Evolutionary conservation across 768 basidiomycete species (phyloP).

Genomic region (Lactarius sp.): DNA sequence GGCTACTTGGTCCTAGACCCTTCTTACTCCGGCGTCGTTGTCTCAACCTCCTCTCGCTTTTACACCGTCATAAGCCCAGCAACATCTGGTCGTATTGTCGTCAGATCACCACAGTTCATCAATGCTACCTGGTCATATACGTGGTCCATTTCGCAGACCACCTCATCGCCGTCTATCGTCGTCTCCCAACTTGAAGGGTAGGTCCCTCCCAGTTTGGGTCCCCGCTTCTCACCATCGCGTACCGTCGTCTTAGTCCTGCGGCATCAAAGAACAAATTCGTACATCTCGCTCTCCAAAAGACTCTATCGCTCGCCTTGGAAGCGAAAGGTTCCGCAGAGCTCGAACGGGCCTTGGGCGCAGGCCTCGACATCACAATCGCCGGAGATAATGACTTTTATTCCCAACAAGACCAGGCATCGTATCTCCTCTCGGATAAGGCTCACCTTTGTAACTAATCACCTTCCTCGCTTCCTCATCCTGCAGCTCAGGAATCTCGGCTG

Average conservation of each 20-base stretch:
- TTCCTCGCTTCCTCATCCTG: constrained; percentile 1
- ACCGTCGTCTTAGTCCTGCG: constrained; percentile 16
- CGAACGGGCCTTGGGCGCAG: constrained; percentile 42
- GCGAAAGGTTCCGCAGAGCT: constrained; percentile 43
- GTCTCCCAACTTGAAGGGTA: constrained; percentile 31
- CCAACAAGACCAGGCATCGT: constrained; percentile 72
- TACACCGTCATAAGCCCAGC: constrained; percentile 66
- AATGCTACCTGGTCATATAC: constrained; percentile 72
- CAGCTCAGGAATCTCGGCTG: constrained; percentile 63
- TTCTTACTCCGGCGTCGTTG: constrained; percentile 76
- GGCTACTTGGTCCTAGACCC: constrained; percentile 96
- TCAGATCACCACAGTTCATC: constrained; percentile 90
- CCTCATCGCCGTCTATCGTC: constrained; percentile 21
- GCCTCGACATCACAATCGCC: constrained; percentile 74
- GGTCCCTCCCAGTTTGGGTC: background rate
- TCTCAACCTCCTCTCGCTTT: constrained; percentile 92
- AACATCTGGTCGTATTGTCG: constrained; percentile 47
- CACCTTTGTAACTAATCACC: background rate
- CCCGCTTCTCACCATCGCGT: background rate
- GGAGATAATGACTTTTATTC: constrained; percentile 99
- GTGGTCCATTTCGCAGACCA: constrained; percentile 39
- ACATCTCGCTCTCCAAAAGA: constrained; percentile 78
- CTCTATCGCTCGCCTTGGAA: constrained; percentile 64
- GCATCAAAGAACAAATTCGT: constrained; percentile 81
- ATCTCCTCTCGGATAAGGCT: constrained; percentile 4